Evolutionary conservation across 2,329 filamentous ascomycete genomes (phyloP).

Genomic region (Capronia epimyces): DNA sequence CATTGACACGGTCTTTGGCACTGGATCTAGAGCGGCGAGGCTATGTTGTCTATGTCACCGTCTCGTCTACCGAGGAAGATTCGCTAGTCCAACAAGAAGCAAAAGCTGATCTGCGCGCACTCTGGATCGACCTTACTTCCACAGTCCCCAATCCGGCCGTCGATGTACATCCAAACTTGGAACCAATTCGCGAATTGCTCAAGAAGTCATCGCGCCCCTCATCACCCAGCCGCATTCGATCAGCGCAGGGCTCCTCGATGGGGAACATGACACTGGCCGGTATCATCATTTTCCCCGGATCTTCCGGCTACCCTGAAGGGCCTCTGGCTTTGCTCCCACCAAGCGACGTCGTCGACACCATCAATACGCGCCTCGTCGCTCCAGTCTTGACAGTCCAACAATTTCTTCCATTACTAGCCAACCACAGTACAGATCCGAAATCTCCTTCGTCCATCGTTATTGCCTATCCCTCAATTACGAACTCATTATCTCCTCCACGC

Average conservation of each 20-base stretch:
- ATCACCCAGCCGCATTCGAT: slow-evolving; percentile 13
- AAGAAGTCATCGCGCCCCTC: slow-evolving; percentile 18
- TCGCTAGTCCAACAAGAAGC: slow-evolving; percentile 64
- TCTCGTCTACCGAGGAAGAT: slow-evolving; percentile 80
- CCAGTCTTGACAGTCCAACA: slow-evolving; percentile 84
- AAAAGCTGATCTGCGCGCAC: slow-evolving; percentile 73
- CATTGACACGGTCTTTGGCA: slow-evolving; percentile 75
- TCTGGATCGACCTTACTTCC: slow-evolving; percentile 78
- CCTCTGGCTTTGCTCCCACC: slow-evolving; percentile 80
- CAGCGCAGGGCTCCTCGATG: slow-evolving; percentile 15
- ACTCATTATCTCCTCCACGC: slow-evolving; percentile 41
- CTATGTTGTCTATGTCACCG: slow-evolving; percentile 89
- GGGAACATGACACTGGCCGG: slow-evolving; percentile 58
- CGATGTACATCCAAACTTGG: slow-evolving; percentile 29
- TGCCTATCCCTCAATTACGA: slow-evolving; percentile 43
- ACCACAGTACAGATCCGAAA: slow-evolving; percentile 49
- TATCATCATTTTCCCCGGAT: slow-evolving; percentile 73
- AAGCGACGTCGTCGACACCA: slow-evolving; percentile 77
- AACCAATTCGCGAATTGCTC: slow-evolving; percentile 27
- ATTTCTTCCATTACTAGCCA: slow-evolving; percentile 72
- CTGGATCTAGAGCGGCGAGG: slow-evolving; percentile 84
- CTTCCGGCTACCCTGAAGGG: slow-evolving; percentile 70
- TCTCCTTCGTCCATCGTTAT: slow-evolving; percentile 37
- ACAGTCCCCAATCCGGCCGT: slow-evolving; percentile 23
- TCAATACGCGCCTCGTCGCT: slow-evolving; percentile 86